Conservation (phyloP, 768 basidiomycete species). For the Naganishia antarctica region DNA sequence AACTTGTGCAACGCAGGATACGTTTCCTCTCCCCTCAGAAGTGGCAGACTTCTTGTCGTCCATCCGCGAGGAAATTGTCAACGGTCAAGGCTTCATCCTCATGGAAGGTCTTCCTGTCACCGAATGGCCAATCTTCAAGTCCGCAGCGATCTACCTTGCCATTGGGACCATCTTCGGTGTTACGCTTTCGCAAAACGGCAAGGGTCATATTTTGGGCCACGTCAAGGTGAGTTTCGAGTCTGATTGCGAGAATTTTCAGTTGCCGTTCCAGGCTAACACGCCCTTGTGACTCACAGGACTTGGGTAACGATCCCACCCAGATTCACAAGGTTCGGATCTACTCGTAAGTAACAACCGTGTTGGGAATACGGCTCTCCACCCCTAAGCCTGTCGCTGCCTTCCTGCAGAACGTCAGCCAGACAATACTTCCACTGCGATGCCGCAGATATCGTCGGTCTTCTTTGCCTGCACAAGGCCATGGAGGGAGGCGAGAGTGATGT, state of each 20-base stretch:
- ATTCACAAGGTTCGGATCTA: conserved; percentile 42
- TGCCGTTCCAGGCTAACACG: not conserved
- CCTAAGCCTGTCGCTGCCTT: not conserved
- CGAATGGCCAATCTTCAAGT: conserved; percentile 39
- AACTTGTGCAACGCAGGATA: conserved; percentile 35
- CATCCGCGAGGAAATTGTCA: conserved; percentile 36
- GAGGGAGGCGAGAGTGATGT: conserved; percentile 48
- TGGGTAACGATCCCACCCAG: conserved; percentile 46
- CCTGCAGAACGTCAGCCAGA: conserved; percentile 38
- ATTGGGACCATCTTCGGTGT: conserved; percentile 45
- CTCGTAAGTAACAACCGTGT: conserved; percentile 19
- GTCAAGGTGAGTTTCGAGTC: conserved; percentile 35
- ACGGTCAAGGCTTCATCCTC: conserved; percentile 48
- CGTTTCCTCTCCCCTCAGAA: conserved; percentile 37
- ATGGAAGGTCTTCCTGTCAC: conserved; percentile 43
- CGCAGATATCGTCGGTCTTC: conserved; percentile 46
- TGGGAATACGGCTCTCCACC: not conserved
- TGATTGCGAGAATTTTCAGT: not conserved
- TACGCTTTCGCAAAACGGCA: conserved; percentile 41
- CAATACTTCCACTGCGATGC: conserved; percentile 48
- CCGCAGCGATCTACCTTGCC: conserved; percentile 41
- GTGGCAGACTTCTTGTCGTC: conserved; percentile 31
- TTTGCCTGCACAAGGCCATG: conserved; percentile 44
- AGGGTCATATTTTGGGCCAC: conserved; percentile 46
- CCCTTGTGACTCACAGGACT: conserved; percentile 27